Conservation (phyloP, 1,139 yeast species). For the Geotrichum europaeum region DNA sequence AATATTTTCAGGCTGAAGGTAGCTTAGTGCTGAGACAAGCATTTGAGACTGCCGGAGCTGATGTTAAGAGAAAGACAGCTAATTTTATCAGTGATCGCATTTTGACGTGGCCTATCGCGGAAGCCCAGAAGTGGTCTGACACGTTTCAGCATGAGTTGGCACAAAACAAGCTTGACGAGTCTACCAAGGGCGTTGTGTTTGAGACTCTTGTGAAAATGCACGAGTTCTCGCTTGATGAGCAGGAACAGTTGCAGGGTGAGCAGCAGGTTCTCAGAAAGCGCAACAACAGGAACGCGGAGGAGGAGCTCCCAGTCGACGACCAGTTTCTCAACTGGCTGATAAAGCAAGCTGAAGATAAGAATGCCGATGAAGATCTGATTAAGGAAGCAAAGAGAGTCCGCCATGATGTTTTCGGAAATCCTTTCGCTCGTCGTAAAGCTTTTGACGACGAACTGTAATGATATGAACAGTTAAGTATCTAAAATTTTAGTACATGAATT, state of each 20-base stretch:
- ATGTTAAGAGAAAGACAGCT: conserved; percentile 16
- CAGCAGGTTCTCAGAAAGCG: conserved; percentile 10
- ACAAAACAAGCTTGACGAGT: conserved; percentile 5
- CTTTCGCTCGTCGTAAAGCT: conserved; percentile 54
- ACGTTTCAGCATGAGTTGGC: conserved; percentile 20
- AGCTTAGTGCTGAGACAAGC: conserved; percentile 21
- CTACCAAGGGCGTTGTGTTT: conserved; percentile 20
- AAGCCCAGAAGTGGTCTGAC: conserved; percentile 22
- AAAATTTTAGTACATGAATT: conserved; percentile 34
- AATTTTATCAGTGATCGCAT: conserved; percentile 16
- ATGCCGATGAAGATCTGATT: conserved; percentile 38
- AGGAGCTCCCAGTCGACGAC: conserved; percentile 24
- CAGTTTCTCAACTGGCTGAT: conserved; percentile 54
- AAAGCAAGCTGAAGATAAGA: conserved; percentile 39
- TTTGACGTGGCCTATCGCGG: conserved; percentile 18
- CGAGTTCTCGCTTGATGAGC: conserved; percentile 18
- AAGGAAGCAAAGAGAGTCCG: conserved; percentile 42
- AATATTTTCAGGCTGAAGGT: conserved; percentile 23
- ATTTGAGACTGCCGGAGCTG: conserved; percentile 15
- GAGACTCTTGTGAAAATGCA: conserved; percentile 29
- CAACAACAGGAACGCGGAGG: conserved; percentile 6
- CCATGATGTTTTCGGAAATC: conserved; percentile 74
- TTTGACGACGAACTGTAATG: conserved; percentile 45
- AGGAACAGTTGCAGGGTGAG: neutral
- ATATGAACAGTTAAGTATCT: conserved; percentile 20